Base-by-base conservation (phyloP, 2,329 filamentous ascomycete genomes). In the Cytospora schulzeri region DNA sequence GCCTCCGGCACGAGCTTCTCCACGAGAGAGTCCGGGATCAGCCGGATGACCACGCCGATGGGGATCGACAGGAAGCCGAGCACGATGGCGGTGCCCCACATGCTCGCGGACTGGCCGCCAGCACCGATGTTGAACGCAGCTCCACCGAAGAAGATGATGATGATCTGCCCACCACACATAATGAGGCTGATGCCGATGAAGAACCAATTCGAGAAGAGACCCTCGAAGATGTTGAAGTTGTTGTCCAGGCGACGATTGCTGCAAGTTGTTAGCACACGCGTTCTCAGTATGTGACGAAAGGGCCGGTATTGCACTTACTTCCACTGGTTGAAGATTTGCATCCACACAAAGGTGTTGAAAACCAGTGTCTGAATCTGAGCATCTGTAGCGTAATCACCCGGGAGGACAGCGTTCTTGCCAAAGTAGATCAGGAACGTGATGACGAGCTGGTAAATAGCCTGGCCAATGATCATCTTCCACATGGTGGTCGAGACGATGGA, bases 401-500 rank as follows among this genome's bases (percentile, higher is more conserved):
- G 79, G 50, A 73, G 72, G 12, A 77, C 67, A n/a, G 67, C 58
- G 45, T 66, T 69, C 15, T 71, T 69, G 57, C 72, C 72, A 63
- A 76, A 98, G 79, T 93, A 93, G 28, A 97, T 83, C 67, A 94
- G 82, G 69, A 97, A 90, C 0, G 93, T 87, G 57, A 88, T 85
- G 26, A 88, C 86, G 5, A 98, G 86, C 76, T 98, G 93, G 76
- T 95, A 98, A 64, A 97, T 83, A 1, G 93, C 88, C 76, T 98
- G 93, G 2, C 93, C 94, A 53, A 97, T 84, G 67, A 98, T 97
- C 94, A 98, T 98, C 83, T 98, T 98, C 94, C 94, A 96, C 94
- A 98, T 98, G 22, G 90, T 93, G 38, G 90, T 81, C 1, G 93
- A 96, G 70, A 98, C 95, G 67, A 88, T 86, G 51, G 82, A 80